Percentiles rank a stretch among this genome's conserved stretches.
Conservation (phyloP, 805 yeast species). For the Saturnispora bothae region DNA sequence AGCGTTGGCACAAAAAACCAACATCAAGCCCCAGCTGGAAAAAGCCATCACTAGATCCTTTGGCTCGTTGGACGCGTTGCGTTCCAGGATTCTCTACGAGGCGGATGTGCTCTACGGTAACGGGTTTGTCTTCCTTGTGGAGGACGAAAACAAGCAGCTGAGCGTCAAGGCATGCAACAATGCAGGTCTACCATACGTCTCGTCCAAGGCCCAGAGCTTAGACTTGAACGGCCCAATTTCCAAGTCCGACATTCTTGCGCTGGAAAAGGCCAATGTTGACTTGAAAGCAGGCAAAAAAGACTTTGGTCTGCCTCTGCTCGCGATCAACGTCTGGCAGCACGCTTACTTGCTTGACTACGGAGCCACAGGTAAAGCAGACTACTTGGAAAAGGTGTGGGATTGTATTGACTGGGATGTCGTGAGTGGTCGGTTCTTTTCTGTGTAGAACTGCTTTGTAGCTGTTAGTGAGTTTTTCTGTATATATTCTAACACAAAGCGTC, state of each 20-base stretch:
- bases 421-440: constrained; percentile 30
- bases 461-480: too few species aligned
- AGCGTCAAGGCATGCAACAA: constrained; percentile 48
- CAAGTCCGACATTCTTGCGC: constrained; percentile 40
- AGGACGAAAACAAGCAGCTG: constrained; percentile 48
- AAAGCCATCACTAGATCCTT: constrained; percentile 29
- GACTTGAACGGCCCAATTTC: constrained; percentile 70
- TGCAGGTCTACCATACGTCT: constrained; percentile 70
- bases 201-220: constrained; percentile 55
- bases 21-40: constrained; percentile 19
- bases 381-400: constrained; percentile 66
- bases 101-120: constrained; percentile 50
- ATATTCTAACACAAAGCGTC: too few species aligned
- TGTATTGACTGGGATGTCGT: constrained; percentile 80
- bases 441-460: too few species aligned
- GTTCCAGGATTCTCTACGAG: constrained; percentile 35
- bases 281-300: constrained; percentile 34
- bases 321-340: constrained; percentile 78
- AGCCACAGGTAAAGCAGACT: constrained; percentile 59
- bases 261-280: constrained; percentile 27
- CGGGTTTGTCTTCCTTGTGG: constrained; percentile 72
- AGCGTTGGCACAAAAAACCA: constrained; percentile 12
- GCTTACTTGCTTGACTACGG: constrained; percentile 86
- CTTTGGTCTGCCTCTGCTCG: constrained; percentile 63
- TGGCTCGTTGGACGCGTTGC: constrained; percentile 40